A percentile compares a stretch with the other conserved stretches of the same genome.
Evolutionary conservation across 768 basidiomycete species (phyloP).

Genomic region (Boletus rubroflammeus): DNA sequence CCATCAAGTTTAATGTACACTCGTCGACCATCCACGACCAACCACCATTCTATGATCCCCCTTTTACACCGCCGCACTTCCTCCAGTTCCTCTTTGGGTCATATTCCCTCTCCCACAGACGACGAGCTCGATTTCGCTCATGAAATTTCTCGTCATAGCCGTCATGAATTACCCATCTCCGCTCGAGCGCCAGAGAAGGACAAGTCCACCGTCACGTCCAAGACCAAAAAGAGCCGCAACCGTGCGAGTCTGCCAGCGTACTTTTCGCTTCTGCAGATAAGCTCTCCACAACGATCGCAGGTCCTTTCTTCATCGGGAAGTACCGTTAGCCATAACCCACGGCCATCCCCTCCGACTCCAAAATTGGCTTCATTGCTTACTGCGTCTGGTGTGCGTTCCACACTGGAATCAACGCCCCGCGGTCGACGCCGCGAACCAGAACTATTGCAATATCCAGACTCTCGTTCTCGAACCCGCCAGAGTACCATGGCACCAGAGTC

Average conservation of each 20-base stretch:
- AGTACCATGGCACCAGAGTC: conserved; percentile 6
- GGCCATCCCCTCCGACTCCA: conserved; percentile 60
- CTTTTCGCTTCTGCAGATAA: conserved; percentile 67
- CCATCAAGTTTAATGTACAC: conserved; percentile 58
- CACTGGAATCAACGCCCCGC: conserved; percentile 45
- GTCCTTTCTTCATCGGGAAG: conserved; percentile 43
- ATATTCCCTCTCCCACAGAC: conserved; percentile 40
- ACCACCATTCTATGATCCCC: conserved; percentile 60
- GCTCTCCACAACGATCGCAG: conserved; percentile 39
- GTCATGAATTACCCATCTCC: conserved; percentile 34
- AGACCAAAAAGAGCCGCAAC: conserved; percentile 53
- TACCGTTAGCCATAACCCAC: conserved; percentile 36
- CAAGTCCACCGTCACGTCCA: conserved; percentile 31
- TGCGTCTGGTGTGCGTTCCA: conserved; percentile 34
- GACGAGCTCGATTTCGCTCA: conserved; percentile 40
- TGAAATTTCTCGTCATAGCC: conserved; percentile 24
- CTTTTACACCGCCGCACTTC: conserved; percentile 51
- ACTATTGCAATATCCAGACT: conserved; percentile 32
- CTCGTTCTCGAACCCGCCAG: conserved; percentile 37
- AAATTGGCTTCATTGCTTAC: conserved; percentile 39
- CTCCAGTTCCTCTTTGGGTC: conserved; percentile 34
- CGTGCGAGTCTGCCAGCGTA: conserved; percentile 73
- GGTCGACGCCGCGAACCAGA: conserved; percentile 47
- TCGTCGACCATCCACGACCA: conserved; percentile 67
- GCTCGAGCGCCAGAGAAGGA: conserved; percentile 23